Percentiles rank a stretch among this genome's conserved stretches.
phyloP scores from a whole-genome alignment of 2,329 filamentous ascomycete species.

The Microdochium nivale region DNA sequence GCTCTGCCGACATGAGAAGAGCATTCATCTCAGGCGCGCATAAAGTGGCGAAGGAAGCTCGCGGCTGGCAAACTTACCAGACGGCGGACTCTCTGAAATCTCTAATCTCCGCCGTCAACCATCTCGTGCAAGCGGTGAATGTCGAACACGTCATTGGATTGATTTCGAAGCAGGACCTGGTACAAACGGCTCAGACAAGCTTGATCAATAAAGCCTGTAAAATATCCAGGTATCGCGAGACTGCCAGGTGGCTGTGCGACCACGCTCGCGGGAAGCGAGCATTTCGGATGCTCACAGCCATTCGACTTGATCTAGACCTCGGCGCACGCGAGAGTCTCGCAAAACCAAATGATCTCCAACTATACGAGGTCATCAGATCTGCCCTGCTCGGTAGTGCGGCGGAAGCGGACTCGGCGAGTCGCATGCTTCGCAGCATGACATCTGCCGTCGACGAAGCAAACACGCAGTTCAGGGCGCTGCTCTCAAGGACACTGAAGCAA shows the following conservation, averaged over 20 bases:
- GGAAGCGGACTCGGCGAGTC: not conserved
- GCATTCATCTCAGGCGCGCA: too few relatives aligned
- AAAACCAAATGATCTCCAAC: constrained; percentile 4
- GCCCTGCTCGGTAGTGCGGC: too few relatives aligned
- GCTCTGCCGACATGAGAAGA: too few relatives aligned
- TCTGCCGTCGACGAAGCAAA: constrained; percentile 2
- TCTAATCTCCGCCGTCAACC: too few relatives aligned
- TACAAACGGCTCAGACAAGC: constrained; percentile 5
- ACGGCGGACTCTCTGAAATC: too few relatives aligned
- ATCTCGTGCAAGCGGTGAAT: too few relatives aligned
- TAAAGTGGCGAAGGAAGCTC: too few relatives aligned
- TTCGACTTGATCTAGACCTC: constrained; percentile 18
- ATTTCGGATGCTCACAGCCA: constrained; percentile 17
- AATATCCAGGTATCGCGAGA: constrained; percentile 26
- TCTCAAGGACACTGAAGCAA: constrained; percentile 7
- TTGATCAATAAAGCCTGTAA: constrained; percentile 24
- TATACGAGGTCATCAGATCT: not conserved
- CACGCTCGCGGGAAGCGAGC: constrained; percentile 19
- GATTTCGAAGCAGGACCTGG: constrained; percentile 13
- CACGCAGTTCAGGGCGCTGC: constrained; percentile 3
- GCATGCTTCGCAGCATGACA: constrained; percentile 1
- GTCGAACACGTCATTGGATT: constrained; percentile 2
- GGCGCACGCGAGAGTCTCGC: constrained; percentile 11
- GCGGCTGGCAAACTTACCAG: too few relatives aligned
- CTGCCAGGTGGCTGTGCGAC: constrained; percentile 24